phyloP scores from a whole-genome alignment of 257 asterid genomes.

The Solanum peruvianum region DNA sequence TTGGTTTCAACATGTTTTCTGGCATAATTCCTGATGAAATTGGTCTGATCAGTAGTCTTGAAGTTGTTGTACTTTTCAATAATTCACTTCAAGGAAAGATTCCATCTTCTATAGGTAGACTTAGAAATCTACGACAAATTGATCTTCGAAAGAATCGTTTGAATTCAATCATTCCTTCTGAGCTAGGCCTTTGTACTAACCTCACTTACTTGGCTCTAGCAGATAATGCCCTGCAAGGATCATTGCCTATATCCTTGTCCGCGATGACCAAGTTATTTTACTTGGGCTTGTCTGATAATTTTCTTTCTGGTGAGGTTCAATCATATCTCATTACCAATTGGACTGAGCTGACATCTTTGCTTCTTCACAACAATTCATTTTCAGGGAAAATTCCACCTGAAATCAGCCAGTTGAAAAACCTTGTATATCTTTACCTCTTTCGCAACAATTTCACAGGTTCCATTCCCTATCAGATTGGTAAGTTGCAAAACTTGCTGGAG shows the following conservation, averaged over 20 bases:
- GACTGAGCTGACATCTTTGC: background rate
- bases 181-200: background rate
- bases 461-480: background rate
- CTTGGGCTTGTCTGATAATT: fast-evolving
- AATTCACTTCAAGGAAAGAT: background rate
- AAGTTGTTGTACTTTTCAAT: background rate
- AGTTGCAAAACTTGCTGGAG: background rate
- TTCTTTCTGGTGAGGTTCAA: background rate
- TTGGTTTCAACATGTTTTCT: background rate
- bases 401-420: background rate
- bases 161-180: background rate
- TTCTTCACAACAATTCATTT: background rate
- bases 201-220: background rate
- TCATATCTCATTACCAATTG: background rate
- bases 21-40: background rate
- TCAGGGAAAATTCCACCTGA: background rate
- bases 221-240: background rate
- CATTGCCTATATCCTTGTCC: background rate
- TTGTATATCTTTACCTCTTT: background rate
- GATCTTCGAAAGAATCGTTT: background rate
- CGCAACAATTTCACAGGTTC: background rate
- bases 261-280: fast-evolving
- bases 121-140: background rate
- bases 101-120: background rate
- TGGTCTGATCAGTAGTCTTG: fast-evolving